phyloP scores from a whole-genome alignment of 768 basidiomycete species.

The Gelatoporia subvermispora region DNA sequence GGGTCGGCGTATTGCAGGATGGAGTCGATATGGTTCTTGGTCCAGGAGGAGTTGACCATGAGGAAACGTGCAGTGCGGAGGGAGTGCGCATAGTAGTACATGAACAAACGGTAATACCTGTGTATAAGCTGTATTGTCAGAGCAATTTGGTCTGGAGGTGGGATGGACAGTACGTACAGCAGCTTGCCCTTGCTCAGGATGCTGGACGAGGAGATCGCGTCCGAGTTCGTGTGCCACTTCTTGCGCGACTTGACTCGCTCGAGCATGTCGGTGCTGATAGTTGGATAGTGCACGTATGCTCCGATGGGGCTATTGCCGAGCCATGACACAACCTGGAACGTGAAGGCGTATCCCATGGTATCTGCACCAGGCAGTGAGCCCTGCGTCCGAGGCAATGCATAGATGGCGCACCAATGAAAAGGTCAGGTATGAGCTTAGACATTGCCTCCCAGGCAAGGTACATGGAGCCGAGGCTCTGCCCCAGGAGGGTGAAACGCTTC shows the following conservation, averaged over 20 bases:
- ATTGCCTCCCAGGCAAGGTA: slow-evolving; percentile 82
- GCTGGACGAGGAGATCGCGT: slow-evolving; percentile 47
- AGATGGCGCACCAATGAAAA: slow-evolving; percentile 72
- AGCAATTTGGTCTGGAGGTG: background rate
- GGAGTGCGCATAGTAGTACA: slow-evolving; percentile 73
- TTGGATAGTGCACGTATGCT: slow-evolving; percentile 95
- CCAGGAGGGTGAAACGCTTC: slow-evolving; percentile 87
- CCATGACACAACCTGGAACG: slow-evolving; percentile 70
- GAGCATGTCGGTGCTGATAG: slow-evolving; percentile 93
- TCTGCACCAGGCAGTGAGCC: slow-evolving; percentile 42
- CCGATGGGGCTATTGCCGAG: slow-evolving; percentile 69
- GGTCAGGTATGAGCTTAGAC: slow-evolving; percentile 72
- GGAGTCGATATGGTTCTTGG: slow-evolving; percentile 73
- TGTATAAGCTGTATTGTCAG: background rate
- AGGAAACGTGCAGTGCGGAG: slow-evolving; percentile 70
- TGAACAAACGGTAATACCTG: slow-evolving; percentile 88
- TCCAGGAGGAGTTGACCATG: slow-evolving; percentile 98
- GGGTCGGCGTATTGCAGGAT: slow-evolving; percentile 58
- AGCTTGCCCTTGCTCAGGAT: slow-evolving; percentile 60
- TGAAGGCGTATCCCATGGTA: slow-evolving; percentile 97
- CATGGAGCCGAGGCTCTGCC: slow-evolving; percentile 88
- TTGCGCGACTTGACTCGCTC: slow-evolving; percentile 61
- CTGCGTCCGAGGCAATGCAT: background rate
- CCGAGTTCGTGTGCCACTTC: slow-evolving; percentile 59
- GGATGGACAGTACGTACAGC: slow-evolving; percentile 33